Evolutionary conservation across 2,329 filamentous ascomycete genomes (phyloP).

Genomic region (Ophiostoma triangulosporum): DNA sequence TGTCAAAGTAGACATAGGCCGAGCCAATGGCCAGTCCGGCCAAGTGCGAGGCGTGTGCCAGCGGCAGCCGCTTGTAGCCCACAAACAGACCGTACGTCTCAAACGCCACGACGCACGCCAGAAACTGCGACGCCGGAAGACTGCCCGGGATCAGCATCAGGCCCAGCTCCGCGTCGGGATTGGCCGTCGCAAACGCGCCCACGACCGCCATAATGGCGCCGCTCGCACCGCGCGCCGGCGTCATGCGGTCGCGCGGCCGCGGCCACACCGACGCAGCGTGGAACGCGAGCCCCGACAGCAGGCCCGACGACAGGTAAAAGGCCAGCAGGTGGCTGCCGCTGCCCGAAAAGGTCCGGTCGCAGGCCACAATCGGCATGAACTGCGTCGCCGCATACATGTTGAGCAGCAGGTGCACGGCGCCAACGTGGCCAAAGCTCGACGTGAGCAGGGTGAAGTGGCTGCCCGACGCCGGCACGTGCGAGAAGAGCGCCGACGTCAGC

Average conservation of each 20-base stretch:
- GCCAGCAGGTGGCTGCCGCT: conserved; percentile 17
- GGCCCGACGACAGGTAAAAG: conserved; percentile 17
- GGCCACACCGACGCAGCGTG: conserved; percentile 15
- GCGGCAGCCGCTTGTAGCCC: conserved; percentile 12
- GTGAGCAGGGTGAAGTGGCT: conserved; percentile 18
- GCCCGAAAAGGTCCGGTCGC: conserved; percentile 12
- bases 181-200: conserved; percentile 14
- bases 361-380: conserved; percentile 16
- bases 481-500: conserved; percentile 8
- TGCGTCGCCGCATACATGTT: conserved; percentile 19
- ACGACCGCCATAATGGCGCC: conserved; percentile 17
- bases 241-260: conserved; percentile 9
- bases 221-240: conserved; percentile 15
- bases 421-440: conserved; percentile 19
- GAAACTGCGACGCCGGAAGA: conserved; percentile 14
- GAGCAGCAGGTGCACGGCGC: conserved; percentile 16
- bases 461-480: conserved; percentile 11
- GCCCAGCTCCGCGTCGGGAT: conserved; percentile 12
- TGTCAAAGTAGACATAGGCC: conserved; percentile 16
- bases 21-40: conserved; percentile 15
- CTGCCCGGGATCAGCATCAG: conserved; percentile 13
- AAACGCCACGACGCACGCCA: conserved; percentile 11
- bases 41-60: conserved; percentile 16
- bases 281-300: conserved; percentile 13
- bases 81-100: conserved; percentile 17